Evolutionary conservation across 257 asterid species (phyloP).

Genomic region (Prunella vulgaris): DNA sequence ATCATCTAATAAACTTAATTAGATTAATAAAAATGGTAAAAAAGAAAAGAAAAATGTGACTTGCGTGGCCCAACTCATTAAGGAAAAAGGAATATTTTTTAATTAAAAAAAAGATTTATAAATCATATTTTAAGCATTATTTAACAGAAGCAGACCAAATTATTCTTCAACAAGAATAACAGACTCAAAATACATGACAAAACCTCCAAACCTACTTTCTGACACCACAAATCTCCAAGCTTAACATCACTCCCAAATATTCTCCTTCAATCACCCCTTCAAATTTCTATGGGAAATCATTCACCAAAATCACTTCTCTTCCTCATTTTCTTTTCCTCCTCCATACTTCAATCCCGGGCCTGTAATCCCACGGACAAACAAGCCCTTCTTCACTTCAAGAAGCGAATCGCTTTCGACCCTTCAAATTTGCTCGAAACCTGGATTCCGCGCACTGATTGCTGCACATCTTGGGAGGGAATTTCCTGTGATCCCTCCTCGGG

Average conservation of each 20-base stretch:
- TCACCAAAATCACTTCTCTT: constrained; percentile 21
- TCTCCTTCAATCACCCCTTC: background rate
- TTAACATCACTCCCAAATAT: background rate
- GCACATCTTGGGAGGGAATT: constrained; percentile 60
- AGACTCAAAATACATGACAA: constrained; percentile 23
- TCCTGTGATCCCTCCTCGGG: constrained; percentile 37
- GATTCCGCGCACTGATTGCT: constrained; percentile 54
- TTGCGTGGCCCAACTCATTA: background rate
- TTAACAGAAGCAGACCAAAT: background rate
- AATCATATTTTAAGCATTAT: background rate
- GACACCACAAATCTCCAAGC: constrained; percentile 21
- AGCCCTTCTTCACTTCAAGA: constrained; percentile 54
- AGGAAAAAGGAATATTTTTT: background rate
- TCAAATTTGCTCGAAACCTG: constrained; percentile 44
- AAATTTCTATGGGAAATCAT: constrained; percentile 24
- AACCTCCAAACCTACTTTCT: constrained; percentile 18
- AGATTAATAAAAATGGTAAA: background rate
- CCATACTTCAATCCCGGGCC: constrained; percentile 25
- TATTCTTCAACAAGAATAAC: constrained; percentile 19
- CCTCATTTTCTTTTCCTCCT: constrained; percentile 18
- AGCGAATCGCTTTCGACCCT: constrained; percentile 47
- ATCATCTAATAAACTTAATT: too few species aligned
- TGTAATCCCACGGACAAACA: constrained; percentile 47
- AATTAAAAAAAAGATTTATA: background rate
- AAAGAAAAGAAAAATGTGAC: background rate